Conservation (phyloP, 768 basidiomycete genomes). For the Naganishia kalamii region DNA sequence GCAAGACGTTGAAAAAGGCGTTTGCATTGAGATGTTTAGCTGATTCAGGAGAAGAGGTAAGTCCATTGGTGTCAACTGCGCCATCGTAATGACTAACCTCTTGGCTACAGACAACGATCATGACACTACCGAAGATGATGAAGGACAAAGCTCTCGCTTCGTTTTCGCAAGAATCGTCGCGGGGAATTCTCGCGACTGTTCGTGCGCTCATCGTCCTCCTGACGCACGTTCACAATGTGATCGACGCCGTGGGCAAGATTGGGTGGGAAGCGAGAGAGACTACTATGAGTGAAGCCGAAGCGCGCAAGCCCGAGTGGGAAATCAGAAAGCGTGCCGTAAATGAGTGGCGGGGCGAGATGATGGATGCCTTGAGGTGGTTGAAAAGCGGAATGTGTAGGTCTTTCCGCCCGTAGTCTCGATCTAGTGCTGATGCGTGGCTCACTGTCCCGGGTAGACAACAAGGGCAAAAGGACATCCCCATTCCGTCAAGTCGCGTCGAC, state of each 20-base stretch:
- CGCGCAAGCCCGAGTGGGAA: not conserved
- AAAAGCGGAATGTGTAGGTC: constrained; percentile 7
- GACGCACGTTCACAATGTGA: not conserved
- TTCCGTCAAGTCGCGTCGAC: not conserved
- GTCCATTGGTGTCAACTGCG: no score
- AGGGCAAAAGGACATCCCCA: not conserved
- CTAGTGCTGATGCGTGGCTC: not conserved
- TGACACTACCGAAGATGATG: not conserved
- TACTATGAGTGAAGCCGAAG: not conserved
- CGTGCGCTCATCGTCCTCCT: not conserved
- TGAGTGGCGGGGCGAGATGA: not conserved
- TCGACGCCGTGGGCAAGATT: not conserved
- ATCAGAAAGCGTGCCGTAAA: not conserved
- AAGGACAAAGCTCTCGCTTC: not conserved
- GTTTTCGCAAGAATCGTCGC: constrained; percentile 1
- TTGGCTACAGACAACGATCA: no score
- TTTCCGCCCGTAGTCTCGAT: not conserved
- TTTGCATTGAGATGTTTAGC: not conserved
- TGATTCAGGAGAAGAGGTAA: not conserved
- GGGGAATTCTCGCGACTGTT: not conserved
- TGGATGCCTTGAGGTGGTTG: constrained; percentile 10
- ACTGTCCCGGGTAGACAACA: not conserved
- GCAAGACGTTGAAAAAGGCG: not conserved
- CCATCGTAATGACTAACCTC: no score
- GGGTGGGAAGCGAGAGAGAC: not conserved